Evolutionary conservation across 129 eudicot species (phyloP), one percentile per base, ranked within the genome.

Genomic region (Saposhnikovia divaricata): DNA sequence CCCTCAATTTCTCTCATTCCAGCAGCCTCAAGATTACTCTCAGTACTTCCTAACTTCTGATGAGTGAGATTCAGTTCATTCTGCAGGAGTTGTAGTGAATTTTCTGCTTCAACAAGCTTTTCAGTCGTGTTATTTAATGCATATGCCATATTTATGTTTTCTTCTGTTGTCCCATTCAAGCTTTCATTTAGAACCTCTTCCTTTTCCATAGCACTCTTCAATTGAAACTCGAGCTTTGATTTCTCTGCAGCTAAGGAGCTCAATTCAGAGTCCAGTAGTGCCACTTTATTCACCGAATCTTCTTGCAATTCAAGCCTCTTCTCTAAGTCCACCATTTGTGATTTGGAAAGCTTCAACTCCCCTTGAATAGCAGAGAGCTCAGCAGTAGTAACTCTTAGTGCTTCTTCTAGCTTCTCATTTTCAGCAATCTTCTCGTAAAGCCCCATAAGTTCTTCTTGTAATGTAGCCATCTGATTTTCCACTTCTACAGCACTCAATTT

Each of bases 51-150:
- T 31, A 68, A 68, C 23, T 34, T 31, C 19, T 68, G 73, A 68
- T 31, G 42, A 31, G 73, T 31, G 73, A 68, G 73, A 68, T 68
- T 68, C 73, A 68, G 37, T 5, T 31, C 73, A 31, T 31, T 31
- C 39, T 68, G 42, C 73, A 68, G 0, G 39, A 68, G 19, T 12
- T 68, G 73, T 31, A 68, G 73, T 68, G 73, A 68, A 68, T 87
- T 85, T 80, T 92, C 98, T 3, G 88, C 65, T 87, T 92, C 99
- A 18, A 74, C 82, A 66, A 86, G 89, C 78, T 96, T 92, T 65
- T 89, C 89, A 4, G 83, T 79, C 51, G 89, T 83, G 57, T 43
- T 85, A 77, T 79, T 89, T n/a, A 84, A 79, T 53, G 78, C 80
- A 75, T 86, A 95, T 82, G 89, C 93, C 1, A 93, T 81, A 14